Percentiles rank a stretch among this genome's conserved stretches.
Conservation (phyloP, 345 rosid genomes). For the Diplotaxis tenuifolia region DNA sequence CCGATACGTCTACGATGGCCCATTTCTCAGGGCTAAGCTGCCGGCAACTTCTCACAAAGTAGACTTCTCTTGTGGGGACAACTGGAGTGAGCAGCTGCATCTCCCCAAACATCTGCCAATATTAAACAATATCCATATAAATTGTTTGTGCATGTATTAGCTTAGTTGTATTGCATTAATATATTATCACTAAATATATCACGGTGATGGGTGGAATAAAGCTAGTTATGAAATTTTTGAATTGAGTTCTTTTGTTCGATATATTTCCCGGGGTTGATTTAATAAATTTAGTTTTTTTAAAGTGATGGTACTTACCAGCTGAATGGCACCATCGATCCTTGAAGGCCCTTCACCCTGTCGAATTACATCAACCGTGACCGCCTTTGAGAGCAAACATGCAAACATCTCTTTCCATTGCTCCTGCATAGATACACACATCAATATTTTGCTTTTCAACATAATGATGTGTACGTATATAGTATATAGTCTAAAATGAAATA, state of each 20-base stretch:
- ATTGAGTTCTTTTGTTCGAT: too few relatives aligned
- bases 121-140: conserved; percentile 35
- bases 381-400: conserved; percentile 89
- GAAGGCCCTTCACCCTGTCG: conserved; percentile 74
- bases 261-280: too few relatives aligned
- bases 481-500: background rate
- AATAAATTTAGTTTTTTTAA: too few relatives aligned
- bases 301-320: conserved; percentile 70
- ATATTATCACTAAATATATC: background rate
- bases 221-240: too few relatives aligned
- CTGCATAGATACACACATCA: conserved; percentile 36
- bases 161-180: background rate
- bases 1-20: conserved; percentile 92
- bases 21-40: conserved; percentile 80
- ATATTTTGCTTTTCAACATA: background rate
- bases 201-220: too few relatives aligned
- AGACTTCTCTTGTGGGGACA: conserved; percentile 90
- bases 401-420: conserved; percentile 97
- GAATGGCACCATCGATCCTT: conserved; percentile 67
- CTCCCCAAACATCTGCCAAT: conserved; percentile 95
- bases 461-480: background rate
- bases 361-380: conserved; percentile 75
- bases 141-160: background rate
- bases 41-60: conserved; percentile 78
- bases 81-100: conserved; percentile 90